phyloP scores from a whole-genome alignment of 177 flowering plant species.

The Vitis hybrid region DNA sequence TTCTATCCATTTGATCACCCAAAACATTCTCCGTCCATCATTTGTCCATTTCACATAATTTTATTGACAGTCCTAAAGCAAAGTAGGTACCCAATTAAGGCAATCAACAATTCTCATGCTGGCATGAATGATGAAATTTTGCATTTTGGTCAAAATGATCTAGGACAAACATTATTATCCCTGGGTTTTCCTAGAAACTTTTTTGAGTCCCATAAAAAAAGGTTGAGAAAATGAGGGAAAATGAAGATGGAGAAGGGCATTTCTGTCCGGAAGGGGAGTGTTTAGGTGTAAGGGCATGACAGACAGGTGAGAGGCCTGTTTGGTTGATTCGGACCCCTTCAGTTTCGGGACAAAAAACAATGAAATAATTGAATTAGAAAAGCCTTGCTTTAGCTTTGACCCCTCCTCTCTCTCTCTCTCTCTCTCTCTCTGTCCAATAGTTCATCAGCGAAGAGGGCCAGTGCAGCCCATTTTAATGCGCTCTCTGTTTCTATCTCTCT shows the following conservation, averaged over 20 bases:
- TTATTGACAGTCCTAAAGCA: background rate
- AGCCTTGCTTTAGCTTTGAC: slow-evolving; percentile 33
- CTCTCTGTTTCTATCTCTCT: background rate
- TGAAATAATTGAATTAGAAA: slow-evolving; percentile 28
- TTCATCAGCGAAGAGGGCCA: slow-evolving; percentile 13
- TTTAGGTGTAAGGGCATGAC: slow-evolving; percentile 5
- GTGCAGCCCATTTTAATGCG: slow-evolving; percentile 4
- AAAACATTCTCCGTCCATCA: slow-evolving; percentile 1
- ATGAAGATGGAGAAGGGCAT: background rate
- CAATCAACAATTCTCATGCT: slow-evolving; percentile 3
- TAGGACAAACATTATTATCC: too few species aligned
- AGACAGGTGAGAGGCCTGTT: slow-evolving; percentile 22
- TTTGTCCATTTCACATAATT: slow-evolving; percentile 6
- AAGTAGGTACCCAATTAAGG: slow-evolving; percentile 4
- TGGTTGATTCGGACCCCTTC: slow-evolving; percentile 25
- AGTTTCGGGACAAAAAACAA: slow-evolving; percentile 25
- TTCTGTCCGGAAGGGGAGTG: background rate
- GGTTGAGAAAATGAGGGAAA: background rate
- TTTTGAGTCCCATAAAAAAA: background rate
- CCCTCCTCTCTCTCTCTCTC: slow-evolving; percentile 14
- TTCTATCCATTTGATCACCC: background rate
- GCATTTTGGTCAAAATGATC: too few species aligned
- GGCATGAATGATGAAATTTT: slow-evolving; percentile 2
- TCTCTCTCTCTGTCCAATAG: slow-evolving; percentile 16
- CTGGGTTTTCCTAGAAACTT: too few species aligned